Base-by-base conservation (phyloP, 2,329 filamentous ascomycete genomes). In the Cladorrhinum sp. region DNA sequence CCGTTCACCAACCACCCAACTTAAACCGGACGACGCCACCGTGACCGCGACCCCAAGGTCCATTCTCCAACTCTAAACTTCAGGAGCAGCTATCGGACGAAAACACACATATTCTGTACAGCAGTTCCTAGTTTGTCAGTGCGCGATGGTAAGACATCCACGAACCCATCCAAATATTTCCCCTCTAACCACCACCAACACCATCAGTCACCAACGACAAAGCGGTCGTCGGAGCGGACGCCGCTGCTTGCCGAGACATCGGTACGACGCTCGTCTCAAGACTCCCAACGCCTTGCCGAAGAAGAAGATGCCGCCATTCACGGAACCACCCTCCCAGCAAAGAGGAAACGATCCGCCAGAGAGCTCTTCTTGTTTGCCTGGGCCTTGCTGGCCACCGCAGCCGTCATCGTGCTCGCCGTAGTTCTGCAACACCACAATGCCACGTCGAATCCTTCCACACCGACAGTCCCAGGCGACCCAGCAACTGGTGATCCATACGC, bases 371-470 rank as follows among this genome's bases (percentile, higher is more conserved):
- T 96, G 64, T 93, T 96, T 71, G 76, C 83, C 53, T 96, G 93
- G 92, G 92, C 92, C 4, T 75, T 95, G 16, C 68, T 93, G 23
- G 92, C 92, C 18, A 96, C 92, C 0, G 85, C 87, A 6, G 84
- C 84, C 50, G 87, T 96, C 55, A 86, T 96, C 66, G 78, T 96
- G 29, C 81, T 96, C 20, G 90, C 90, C 2, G 89, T 95, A n/a
- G 81, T 80, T 76, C 76, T 90, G 16, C 90, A 91, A 71, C 91
- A 96, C 74, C 83, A 86, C 68, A 80, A 85, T 63, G 78, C 82
- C 59, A 81, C 79, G 10, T 67, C 73, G 45, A n/a, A 69, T 65
- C 59, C 71, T 71, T 54, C 60, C 71, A 64, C 70, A 66, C 60
- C 72, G 68, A 24, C 69, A 63, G 38, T 69, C 67, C 67, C 57